Evolutionary conservation across 306 rosid species (phyloP), one percentile per base, ranked within the genome.

Genomic region (Mimosa pudica): DNA sequence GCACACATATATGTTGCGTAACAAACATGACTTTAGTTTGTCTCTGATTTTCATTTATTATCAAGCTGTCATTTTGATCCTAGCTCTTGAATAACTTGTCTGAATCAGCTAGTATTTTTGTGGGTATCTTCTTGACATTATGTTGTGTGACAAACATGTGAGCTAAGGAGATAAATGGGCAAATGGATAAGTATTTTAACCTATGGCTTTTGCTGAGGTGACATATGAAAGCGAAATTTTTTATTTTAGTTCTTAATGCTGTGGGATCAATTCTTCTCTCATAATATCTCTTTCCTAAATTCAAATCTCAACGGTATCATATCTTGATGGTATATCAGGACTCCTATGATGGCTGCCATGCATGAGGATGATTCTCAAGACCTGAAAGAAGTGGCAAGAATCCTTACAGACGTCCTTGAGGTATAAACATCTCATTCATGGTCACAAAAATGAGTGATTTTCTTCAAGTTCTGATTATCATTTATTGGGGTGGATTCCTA

Each of bases 351-450:
- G 89, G 97, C 98, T 78, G 88, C 89, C 32, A 90, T 94, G 98
- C 98, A 90, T 17, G 91, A 89, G 82, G 98, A 94, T 81, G 88
- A 87, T 80, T 87, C 97, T 48, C 89, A 87, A 24, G 98, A 94
- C 57, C 84, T 94, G 82, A 71, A 78, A 61, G 90, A 89, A 84
- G 97, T 92, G 35, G 89, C 85, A 76, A 74, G 85, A 79, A 87
- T 92, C 63, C 85, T 94, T 65, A 74, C 72, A 71, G 97, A 92
- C 3, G 38, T 66, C 12, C 81, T 94, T 41, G 97, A 92, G 94
- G 98, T 94, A 87, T 69, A 68, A 44, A 80, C 63, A 6, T 45
- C 49, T 20, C 11, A 77, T 54, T 38, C 58, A 60, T 72, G 17
- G n/a, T 55, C 0, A 78, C 17, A 32, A 42, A 72, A 12, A 55